Evolutionary conservation across 2,329 filamentous ascomycete genomes (phyloP), one percentile per base, ranked within the genome.

Genomic region (Aspergillus caelatus): DNA sequence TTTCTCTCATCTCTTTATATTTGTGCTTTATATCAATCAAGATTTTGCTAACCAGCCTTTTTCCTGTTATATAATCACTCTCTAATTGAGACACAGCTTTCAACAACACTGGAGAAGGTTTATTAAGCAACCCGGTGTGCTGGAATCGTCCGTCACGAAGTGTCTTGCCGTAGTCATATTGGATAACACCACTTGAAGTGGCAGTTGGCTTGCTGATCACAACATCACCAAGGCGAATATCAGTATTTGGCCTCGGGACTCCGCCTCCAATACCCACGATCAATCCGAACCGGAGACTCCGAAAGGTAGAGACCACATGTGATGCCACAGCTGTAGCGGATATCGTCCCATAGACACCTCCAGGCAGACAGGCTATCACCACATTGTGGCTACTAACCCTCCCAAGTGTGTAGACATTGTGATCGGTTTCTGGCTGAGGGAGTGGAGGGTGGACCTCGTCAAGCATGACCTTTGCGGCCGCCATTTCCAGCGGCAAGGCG

Each of bases 221-320:
- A 41, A 41, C 36, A 19, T 41, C 12, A 19, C 36, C 12, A 41
- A 41, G 36, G 14, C 36, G 36, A 41, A 41, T 41, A 16, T 41
- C 12, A 41, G 36, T 7, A 41, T 3, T 41, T 19, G 19, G 36
- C 12, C 36, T 41, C 36, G 36, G 36, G 36, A 41, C 72, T 68
- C 73, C 74, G 19, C 72, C 74, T 1, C 72, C 73, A 52, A 75
- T 70, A 0, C 73, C 74, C 2, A 76, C 72, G 65, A 76, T 68
- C 57, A 77, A 60, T 11, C 67, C 57, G 14, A 70, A 63, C 1
- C 63, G 63, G 23, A 77, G 62, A 1, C 36, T 36, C 1, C 68
- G 62, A 45, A 77, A 78, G 8, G 65, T 72, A 1, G 64, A 48
- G 23, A 57, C 43, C 66, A 77, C 67, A 43, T 75, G 67, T 3